A percentile compares a stretch with the other conserved stretches of the same genome.
phyloP scores from a whole-genome alignment of 768 basidiomycete species.

The Boletales sp. region DNA sequence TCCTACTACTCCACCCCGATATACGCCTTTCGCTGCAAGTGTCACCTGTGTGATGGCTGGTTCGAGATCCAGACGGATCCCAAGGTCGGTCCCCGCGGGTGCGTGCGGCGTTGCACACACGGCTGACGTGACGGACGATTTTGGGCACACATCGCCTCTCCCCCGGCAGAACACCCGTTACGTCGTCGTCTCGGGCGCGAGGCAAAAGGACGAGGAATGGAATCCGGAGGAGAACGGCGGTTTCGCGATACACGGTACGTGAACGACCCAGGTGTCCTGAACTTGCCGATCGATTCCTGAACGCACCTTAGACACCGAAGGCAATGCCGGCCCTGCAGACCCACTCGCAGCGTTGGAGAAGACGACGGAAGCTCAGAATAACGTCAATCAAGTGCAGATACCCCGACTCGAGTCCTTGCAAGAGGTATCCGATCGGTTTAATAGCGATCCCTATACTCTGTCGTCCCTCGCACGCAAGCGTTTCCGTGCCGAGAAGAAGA shows the following conservation, averaged over 20 bases:
- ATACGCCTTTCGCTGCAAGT: conserved; percentile 95
- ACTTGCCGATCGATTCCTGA: background rate
- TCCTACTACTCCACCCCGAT: conserved; percentile 94
- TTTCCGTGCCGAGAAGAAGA: conserved; percentile 86
- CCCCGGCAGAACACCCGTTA: conserved; percentile 78
- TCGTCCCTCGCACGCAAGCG: conserved; percentile 72
- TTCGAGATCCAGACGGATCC: conserved; percentile 98
- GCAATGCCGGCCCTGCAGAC: conserved; percentile 60
- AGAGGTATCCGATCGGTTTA: conserved; percentile 69
- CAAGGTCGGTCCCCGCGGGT: conserved; percentile 49
- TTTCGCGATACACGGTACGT: conserved; percentile 78
- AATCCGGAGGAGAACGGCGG: conserved; percentile 95
- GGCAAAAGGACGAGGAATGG: conserved; percentile 95
- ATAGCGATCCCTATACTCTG: conserved; percentile 82
- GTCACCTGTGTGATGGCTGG: conserved; percentile 94
- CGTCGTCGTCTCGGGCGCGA: conserved; percentile 88
- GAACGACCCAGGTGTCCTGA: no score
- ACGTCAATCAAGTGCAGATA: conserved; percentile 67
- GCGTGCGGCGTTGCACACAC: no score
- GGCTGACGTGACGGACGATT: no score
- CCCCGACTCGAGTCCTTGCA: conserved; percentile 83
- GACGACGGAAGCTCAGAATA: conserved; percentile 71
- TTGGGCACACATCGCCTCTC: no score
- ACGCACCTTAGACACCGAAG: conserved; percentile 59
- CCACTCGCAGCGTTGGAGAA: conserved; percentile 90